phyloP scores from a whole-genome alignment of 257 asterid species.

The Plectranthus barbatus region DNA sequence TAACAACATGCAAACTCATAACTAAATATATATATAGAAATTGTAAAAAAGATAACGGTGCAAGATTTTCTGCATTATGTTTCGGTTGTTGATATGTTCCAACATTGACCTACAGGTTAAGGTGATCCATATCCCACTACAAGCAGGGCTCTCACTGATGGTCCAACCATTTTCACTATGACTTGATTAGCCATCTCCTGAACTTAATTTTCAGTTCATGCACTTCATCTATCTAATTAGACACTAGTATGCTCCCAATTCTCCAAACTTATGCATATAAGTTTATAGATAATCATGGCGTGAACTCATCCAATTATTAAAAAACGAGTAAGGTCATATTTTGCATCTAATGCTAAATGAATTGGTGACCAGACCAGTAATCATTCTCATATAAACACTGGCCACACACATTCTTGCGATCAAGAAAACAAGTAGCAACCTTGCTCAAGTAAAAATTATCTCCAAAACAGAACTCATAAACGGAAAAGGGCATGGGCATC shows the following conservation, averaged over 20 bases:
- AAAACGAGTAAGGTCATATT: background rate
- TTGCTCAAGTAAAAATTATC: background rate
- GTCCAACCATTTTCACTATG: background rate
- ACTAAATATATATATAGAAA: background rate
- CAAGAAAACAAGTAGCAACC: background rate
- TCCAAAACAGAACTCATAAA: no score
- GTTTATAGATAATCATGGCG: no score
- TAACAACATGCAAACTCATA: conserved; percentile 1
- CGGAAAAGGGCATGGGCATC: background rate
- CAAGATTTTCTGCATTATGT: background rate
- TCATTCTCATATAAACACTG: background rate
- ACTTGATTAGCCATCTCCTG: background rate
- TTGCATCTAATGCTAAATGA: background rate
- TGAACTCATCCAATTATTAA: no score
- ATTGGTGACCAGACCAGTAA: background rate
- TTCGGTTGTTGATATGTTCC: conserved; percentile 5
- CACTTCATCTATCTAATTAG: background rate
- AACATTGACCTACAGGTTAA: background rate
- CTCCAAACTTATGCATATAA: background rate
- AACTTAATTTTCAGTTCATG: background rate
- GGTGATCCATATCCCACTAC: background rate
- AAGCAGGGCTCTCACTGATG: background rate
- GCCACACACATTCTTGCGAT: background rate
- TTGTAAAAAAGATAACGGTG: background rate
- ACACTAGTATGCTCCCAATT: no score